phyloP scores from a whole-genome alignment of 164 flowering plant genomes.

The Buxus sempervirens region DNA sequence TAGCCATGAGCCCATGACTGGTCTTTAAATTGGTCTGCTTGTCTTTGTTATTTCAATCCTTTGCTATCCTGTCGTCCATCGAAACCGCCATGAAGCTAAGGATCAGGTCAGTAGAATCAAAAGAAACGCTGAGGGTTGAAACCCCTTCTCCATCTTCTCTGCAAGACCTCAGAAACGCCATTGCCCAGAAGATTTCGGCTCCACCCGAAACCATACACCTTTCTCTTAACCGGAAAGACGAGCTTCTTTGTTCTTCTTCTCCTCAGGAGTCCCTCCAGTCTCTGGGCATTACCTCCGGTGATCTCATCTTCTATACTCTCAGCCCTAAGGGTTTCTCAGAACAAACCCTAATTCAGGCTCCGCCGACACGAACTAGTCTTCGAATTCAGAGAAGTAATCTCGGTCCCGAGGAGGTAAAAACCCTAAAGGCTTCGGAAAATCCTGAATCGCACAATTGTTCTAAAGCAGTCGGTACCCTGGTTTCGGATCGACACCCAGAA shows the following conservation, averaged over 20 bases:
- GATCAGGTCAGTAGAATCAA: conserved; percentile 43
- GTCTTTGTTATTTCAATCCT: too few species aligned
- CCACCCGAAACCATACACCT: conserved; percentile 24
- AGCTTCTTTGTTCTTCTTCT: conserved; percentile 34
- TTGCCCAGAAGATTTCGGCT: conserved; percentile 10
- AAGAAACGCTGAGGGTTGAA: conserved; percentile 46
- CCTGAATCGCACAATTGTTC: neutral
- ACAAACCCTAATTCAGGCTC: neutral
- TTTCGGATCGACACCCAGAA: neutral
- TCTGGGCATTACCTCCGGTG: conserved; percentile 62
- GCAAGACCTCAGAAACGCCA: conserved; percentile 33
- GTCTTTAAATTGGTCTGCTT: too few species aligned
- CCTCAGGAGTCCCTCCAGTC: conserved; percentile 40
- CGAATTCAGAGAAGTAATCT: neutral
- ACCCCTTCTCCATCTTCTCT: conserved; percentile 38
- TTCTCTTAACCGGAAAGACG: conserved; percentile 64
- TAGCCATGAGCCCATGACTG: too few species aligned
- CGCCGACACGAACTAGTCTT: neutral
- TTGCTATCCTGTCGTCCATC: neutral
- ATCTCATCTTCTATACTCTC: conserved; percentile 52
- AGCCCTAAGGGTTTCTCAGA: neutral
- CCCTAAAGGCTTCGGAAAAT: neutral
- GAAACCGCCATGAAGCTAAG: conserved; percentile 49
- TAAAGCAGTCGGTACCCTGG: too few species aligned
- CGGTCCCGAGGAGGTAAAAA: neutral